Conservation (phyloP, 1,284 basidiomycete species). For the Rhodotorula sp. region DNA sequence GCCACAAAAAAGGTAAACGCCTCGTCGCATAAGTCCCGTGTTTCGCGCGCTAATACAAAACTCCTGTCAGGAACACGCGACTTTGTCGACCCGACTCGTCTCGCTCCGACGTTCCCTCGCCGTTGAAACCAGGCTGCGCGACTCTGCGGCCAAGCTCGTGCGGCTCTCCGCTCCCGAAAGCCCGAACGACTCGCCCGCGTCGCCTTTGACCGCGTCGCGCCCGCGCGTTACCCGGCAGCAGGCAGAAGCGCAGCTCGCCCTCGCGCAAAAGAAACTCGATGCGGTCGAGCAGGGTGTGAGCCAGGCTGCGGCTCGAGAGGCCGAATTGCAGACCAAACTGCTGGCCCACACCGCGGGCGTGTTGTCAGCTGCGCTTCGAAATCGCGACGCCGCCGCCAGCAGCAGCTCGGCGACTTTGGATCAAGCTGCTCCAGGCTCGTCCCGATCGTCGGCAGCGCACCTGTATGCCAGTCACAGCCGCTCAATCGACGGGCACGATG, state of each 20-base stretch:
- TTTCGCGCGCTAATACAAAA: neutral
- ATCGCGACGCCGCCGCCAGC: neutral
- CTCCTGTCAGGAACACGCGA: conserved; percentile 23
- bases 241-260: conserved; percentile 26
- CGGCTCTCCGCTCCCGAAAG: conserved; percentile 23
- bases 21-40: no score
- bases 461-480: conserved; percentile 36
- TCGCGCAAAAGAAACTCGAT: conserved; percentile 29
- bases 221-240: conserved; percentile 17
- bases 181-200: neutral
- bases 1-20: conserved; percentile 35
- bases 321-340: conserved; percentile 19
- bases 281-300: conserved; percentile 18
- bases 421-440: neutral
- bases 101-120: conserved; percentile 34
- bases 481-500: neutral
- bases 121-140: conserved; percentile 38
- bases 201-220: conserved; percentile 1
- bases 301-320: conserved; percentile 19
- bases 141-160: conserved; percentile 39
- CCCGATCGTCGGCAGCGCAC: conserved; percentile 5
- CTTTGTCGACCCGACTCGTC: conserved; percentile 23
- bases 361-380: conserved; percentile 21
- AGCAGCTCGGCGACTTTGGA: neutral
- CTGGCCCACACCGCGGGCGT: conserved; percentile 40